phyloP scores from a whole-genome alignment of 371 early-diverging fungal genomes.

The Aphelidium insulamus region DNA sequence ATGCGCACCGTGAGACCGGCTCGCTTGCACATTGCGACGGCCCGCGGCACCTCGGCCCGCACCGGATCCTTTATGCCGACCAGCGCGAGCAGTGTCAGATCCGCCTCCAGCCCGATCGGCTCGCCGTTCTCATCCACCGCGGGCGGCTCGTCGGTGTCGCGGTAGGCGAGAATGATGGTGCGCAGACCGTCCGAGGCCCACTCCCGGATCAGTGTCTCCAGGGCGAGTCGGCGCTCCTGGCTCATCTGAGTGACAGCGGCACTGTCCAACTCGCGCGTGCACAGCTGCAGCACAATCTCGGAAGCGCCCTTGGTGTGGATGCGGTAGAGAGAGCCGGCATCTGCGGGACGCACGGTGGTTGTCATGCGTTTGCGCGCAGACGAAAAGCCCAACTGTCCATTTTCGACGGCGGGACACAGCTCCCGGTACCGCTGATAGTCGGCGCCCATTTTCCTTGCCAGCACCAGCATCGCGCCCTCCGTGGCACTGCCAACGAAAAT shows the following conservation, averaged over 20 bases:
- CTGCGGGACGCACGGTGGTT: constrained; percentile 7
- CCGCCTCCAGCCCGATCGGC: constrained; percentile 13
- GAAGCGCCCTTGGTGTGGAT: constrained; percentile 59
- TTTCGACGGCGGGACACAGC: too few relatives aligned
- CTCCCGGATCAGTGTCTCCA: constrained; percentile 29
- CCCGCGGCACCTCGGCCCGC: constrained; percentile 61
- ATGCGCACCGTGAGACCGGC: constrained; percentile 88
- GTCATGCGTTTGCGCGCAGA: constrained; percentile 64
- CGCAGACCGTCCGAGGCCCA: constrained; percentile 70
- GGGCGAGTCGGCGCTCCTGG: constrained; percentile 15
- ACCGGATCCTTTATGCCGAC: constrained; percentile 86
- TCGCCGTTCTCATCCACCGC: constrained; percentile 23
- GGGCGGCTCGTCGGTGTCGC: constrained; percentile 26
- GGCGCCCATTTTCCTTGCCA: constrained; percentile 29
- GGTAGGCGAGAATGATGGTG: constrained; percentile 65
- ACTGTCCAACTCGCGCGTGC: constrained; percentile 28
- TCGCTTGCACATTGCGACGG: constrained; percentile 48
- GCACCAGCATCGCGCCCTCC: constrained; percentile 72
- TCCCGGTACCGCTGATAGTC: constrained; percentile 41
- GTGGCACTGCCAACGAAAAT: constrained; percentile 78
- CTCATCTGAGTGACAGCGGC: constrained; percentile 22
- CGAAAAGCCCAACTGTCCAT: constrained; percentile 40
- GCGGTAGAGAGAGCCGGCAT: constrained; percentile 14
- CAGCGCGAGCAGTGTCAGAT: constrained; percentile 49
- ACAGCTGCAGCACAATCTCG: constrained; percentile 45